These are phyloP conservation scores for Saturnispora diversa DNA, from an alignment of 805 yeast species.

Conservation along the genomic window DNA sequence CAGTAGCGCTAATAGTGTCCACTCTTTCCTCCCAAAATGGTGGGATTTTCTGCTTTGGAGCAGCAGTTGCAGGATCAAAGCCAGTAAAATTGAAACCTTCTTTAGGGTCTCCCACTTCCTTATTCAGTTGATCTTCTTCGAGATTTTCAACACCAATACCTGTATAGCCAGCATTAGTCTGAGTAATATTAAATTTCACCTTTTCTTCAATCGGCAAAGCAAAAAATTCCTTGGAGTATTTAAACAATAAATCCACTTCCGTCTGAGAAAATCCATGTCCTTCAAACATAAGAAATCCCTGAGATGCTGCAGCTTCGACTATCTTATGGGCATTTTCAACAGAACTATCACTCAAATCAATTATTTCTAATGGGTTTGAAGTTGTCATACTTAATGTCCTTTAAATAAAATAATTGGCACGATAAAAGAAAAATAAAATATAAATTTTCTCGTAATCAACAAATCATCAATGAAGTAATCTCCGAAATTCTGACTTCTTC, in stretches of 20 bases:
- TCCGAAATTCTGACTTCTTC: constrained; percentile 2
- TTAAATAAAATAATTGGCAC: neutral
- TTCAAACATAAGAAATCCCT: constrained; percentile 45
- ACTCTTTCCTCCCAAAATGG: constrained; percentile 38
- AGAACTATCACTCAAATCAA: constrained; percentile 33
- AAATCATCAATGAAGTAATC: no score
- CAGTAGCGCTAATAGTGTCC: constrained; percentile 32
- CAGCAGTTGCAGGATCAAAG: constrained; percentile 44
- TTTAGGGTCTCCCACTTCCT: constrained; percentile 40
- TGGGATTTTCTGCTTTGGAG: constrained; percentile 39
- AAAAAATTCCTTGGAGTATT: constrained; percentile 24
- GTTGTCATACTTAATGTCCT: constrained; percentile 8
- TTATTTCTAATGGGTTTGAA: constrained; percentile 33
- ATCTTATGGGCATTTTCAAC: constrained; percentile 31
- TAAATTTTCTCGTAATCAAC: no score
- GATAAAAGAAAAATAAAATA: neutral
- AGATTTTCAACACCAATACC: constrained; percentile 37
- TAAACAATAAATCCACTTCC: constrained; percentile 30
- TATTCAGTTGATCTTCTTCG: constrained; percentile 30
- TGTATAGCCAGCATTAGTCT: constrained; percentile 39
- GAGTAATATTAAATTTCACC: constrained; percentile 40
- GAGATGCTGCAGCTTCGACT: constrained; percentile 39
- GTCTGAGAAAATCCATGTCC: constrained; percentile 42
- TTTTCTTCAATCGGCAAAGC: constrained; percentile 45
- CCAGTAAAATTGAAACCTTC: constrained; percentile 57